Conservation (phyloP, 768 basidiomycete species). For the Mycena maculata region DNA sequence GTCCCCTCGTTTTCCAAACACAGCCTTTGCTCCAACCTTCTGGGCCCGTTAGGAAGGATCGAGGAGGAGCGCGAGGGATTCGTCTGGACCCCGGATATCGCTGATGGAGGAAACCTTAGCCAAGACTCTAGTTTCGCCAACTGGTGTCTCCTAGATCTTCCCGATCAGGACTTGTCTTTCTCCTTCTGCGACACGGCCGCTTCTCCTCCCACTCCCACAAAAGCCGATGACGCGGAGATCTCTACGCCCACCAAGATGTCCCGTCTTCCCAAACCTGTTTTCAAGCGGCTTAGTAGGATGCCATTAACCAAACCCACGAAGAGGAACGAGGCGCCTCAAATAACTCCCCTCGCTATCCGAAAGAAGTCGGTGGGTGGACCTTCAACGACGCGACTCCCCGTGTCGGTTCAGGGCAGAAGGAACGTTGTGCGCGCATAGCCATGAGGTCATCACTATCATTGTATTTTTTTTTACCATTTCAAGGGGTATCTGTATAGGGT, state of each 20-base stretch:
- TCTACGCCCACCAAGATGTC: constrained; percentile 29
- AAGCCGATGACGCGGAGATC: background rate
- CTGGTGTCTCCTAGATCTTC: constrained; percentile 29
- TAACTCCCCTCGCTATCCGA: constrained; percentile 14
- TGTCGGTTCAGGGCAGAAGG: constrained; percentile 14
- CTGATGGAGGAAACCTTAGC: constrained; percentile 1
- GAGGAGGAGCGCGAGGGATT: constrained; percentile 34
- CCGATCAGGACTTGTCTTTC: constrained; percentile 23
- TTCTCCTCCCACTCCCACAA: constrained; percentile 5
- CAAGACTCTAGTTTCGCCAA: constrained; percentile 18
- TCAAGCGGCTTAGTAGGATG: constrained; percentile 37
- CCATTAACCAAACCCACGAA: constrained; percentile 29
- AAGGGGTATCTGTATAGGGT: constrained; percentile 19
- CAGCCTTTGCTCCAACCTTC: constrained; percentile 30
- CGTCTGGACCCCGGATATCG: background rate
- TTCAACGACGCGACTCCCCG: constrained; percentile 21
- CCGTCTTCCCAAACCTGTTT: constrained; percentile 40
- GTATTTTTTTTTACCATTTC: too few relatives aligned
- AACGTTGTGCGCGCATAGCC: constrained; percentile 21
- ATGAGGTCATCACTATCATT: background rate
- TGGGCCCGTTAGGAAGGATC: constrained; percentile 34
- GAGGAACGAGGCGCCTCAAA: constrained; percentile 3
- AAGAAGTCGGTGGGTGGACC: constrained; percentile 22
- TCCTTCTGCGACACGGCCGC: constrained; percentile 16
- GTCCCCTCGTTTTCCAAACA: constrained; percentile 36